These are phyloP conservation scores for Aureoboletus auriporus DNA, from an alignment of 768 basidiomycete species.

Conservation along the genomic window DNA sequence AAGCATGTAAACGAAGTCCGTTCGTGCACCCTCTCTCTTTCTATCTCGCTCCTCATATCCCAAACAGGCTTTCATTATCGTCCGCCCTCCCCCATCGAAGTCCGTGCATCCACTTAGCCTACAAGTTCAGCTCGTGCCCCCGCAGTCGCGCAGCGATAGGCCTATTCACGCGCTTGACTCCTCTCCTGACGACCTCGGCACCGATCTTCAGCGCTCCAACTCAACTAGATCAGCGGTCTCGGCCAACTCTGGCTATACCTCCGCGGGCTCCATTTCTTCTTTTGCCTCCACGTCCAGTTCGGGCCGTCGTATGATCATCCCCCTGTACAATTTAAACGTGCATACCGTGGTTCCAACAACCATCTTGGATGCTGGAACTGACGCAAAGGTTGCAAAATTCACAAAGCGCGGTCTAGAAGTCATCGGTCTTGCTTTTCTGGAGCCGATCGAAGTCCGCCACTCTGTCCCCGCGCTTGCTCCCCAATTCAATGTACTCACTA, in stretches of 20 bases:
- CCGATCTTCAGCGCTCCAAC: slow-evolving; percentile 26
- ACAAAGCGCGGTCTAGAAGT: slow-evolving; percentile 70
- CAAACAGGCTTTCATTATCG: slow-evolving; percentile 81
- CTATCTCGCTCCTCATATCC: slow-evolving; percentile 1
- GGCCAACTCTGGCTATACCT: slow-evolving; percentile 46
- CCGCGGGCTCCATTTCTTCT: slow-evolving; percentile 39
- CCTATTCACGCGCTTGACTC: slow-evolving; percentile 45
- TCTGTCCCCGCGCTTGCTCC: slow-evolving; percentile 9
- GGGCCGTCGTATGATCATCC: slow-evolving; percentile 72
- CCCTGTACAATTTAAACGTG: slow-evolving; percentile 82
- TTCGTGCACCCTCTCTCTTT: slow-evolving; percentile 2
- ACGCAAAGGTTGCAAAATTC: slow-evolving; percentile 80
- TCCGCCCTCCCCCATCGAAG: slow-evolving; percentile 82
- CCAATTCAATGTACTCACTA: slow-evolving; percentile 24
- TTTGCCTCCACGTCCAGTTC: slow-evolving; percentile 36
- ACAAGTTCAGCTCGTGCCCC: slow-evolving; percentile 85
- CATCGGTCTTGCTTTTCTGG: slow-evolving; percentile 71
- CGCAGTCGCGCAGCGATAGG: slow-evolving; percentile 40
- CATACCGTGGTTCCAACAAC: slow-evolving; percentile 86
- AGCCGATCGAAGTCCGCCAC: slow-evolving; percentile 73
- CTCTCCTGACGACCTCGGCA: slow-evolving; percentile 27
- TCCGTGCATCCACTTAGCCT: slow-evolving; percentile 86
- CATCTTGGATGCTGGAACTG: slow-evolving; percentile 85
- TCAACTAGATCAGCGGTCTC: slow-evolving; percentile 52
- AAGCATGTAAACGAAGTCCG: slow-evolving; percentile 46